Evolutionary conservation across 2,329 filamentous ascomycete genomes (phyloP), one percentile per base, ranked within the genome.

Genomic region (Talaromyces marneffei): DNA sequence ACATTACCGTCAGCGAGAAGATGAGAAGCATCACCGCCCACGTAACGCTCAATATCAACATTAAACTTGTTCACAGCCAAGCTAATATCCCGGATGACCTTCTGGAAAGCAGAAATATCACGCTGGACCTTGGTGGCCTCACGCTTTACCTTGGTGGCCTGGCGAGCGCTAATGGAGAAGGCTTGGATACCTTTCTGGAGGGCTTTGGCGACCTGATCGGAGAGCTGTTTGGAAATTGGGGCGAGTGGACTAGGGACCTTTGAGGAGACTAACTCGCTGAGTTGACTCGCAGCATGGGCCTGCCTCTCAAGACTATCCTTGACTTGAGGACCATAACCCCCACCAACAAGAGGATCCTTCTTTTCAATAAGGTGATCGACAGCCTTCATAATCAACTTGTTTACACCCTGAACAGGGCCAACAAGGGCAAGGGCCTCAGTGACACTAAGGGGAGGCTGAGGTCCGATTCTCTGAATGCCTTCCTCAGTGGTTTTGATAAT

Each of bases 121-220:
- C 63, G 64, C 16, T 60, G 52, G 31, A 25, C 57, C 35, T 39
- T 50, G 48, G 58, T 57, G 18, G 62, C 40, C 14, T 59, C n/a
- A n/a, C n/a, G n/a, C n/a, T n/a, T n/a, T n/a, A n/a, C n/a, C n/a
- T n/a, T n/a, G n/a, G n/a, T n/a, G n/a, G n/a, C n/a, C n/a, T n/a
- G n/a, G n/a, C n/a, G n/a, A n/a, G n/a, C n/a, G n/a, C n/a, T n/a
- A n/a, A n/a, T n/a, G 54, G 63, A 52, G 64, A 67, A 73, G 55
- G 63, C 67, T 52, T 70, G 65, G 33, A 72, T 54, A 61, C 72
- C 72, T 61, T 66, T 66, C 66, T 73, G 67, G 64, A 74, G 71
- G 50, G 70, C 69, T 20, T 63, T 62, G 64, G 67, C 67, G 64
- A 74, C 69, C 56, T 70, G 71, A 23, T 66, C 50, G 33, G 70